phyloP scores from a whole-genome alignment of 2,329 filamentous ascomycete genomes.

The Colletotrichum chrysophilum region DNA sequence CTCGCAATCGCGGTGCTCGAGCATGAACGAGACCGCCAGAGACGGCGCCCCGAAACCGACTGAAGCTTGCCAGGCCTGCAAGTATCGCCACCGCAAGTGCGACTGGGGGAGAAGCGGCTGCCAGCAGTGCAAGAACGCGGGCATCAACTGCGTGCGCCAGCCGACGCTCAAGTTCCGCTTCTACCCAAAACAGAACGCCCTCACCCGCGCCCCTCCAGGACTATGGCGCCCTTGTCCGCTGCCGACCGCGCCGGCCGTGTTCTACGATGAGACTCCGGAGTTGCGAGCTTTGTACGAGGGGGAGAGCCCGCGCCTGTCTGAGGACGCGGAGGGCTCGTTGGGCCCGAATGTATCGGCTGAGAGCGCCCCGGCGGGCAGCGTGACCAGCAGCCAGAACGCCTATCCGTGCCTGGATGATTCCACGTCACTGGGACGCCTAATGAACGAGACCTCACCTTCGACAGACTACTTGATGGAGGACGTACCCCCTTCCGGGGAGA shows the following conservation, averaged over 20 bases:
- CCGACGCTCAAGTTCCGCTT: not conserved
- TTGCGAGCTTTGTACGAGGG: not conserved
- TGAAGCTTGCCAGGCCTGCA: not conserved
- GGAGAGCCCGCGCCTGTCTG: not conserved
- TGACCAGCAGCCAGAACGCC: not conserved
- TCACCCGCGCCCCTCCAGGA: not conserved
- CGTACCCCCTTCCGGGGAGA: not conserved
- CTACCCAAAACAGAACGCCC: not conserved
- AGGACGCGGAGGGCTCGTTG: not conserved
- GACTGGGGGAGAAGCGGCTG: not conserved
- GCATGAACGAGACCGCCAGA: not conserved
- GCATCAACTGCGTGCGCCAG: not conserved
- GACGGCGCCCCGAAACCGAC: not conserved
- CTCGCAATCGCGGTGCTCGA: not conserved
- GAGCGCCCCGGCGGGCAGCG: not conserved
- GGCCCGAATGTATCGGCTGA: not conserved
- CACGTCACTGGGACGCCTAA: not conserved
- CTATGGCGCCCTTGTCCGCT: not conserved
- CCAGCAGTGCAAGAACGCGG: not conserved
- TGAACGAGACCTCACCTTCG: not conserved
- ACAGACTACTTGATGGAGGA: not conserved
- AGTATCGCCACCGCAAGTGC: not conserved
- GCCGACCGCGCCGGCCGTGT: not conserved
- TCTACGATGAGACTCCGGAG: not conserved
- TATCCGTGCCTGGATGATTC: not conserved